Evolutionary conservation across 768 basidiomycete genomes (phyloP).

Genomic region (Trametes coccinea): DNA sequence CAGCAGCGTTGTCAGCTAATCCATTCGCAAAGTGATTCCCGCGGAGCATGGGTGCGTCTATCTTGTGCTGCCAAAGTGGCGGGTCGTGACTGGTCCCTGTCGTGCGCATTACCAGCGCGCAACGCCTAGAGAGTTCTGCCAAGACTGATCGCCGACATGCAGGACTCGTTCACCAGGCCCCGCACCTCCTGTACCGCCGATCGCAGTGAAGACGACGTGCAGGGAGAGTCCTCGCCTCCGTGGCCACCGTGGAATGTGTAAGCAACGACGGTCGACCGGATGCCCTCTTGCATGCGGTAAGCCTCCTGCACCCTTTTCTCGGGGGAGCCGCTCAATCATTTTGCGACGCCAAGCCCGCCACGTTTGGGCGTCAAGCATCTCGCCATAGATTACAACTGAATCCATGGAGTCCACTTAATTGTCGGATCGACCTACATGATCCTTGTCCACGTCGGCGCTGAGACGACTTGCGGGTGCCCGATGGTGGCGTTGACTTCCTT

Average conservation of each 20-base stretch:
- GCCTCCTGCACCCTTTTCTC: conserved; percentile 1
- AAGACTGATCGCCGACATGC: background rate
- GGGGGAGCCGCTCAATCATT: background rate
- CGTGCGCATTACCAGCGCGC: background rate
- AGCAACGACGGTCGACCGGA: conserved; percentile 3
- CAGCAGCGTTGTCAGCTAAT: background rate
- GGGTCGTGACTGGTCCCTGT: background rate
- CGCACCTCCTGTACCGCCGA: background rate
- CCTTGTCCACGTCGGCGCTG: background rate
- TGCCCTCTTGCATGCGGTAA: background rate
- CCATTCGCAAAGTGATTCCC: background rate
- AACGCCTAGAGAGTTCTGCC: background rate
- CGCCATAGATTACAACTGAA: background rate
- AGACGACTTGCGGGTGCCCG: background rate
- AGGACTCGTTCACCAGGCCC: background rate
- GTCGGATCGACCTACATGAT: background rate
- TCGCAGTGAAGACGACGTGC: conserved; percentile 4
- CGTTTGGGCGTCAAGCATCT: background rate
- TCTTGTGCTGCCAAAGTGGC: background rate
- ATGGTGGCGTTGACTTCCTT: background rate
- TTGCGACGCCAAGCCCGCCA: conserved; percentile 3
- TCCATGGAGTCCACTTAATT: background rate
- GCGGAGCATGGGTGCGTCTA: background rate
- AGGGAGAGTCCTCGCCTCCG: conserved; percentile 3
- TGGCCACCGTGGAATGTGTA: conserved; percentile 5